Conservation (phyloP, 2,329 filamentous ascomycete species). For the Periconia sp. region DNA sequence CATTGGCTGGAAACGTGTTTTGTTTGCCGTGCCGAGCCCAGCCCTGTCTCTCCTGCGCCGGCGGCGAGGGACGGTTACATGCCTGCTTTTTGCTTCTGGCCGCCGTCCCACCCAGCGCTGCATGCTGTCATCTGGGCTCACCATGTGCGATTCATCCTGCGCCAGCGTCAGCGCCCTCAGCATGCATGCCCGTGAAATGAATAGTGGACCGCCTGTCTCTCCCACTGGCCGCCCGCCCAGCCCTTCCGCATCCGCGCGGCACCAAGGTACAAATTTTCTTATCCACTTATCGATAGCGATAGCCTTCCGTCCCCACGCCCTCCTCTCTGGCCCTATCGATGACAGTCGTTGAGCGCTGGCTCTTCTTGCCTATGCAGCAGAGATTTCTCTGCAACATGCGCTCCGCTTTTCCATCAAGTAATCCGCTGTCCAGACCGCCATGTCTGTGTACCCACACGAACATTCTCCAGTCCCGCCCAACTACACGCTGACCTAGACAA, state of each 20-base stretch:
- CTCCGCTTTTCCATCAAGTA: too few relatives aligned
- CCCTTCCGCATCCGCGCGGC: constrained; percentile 26
- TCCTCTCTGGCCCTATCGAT: neutral
- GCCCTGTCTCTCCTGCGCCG: neutral
- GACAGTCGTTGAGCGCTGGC: neutral
- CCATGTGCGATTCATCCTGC: constrained; percentile 19
- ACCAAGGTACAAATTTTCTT: constrained; percentile 31
- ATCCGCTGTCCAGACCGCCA: too few relatives aligned
- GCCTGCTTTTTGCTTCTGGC: neutral
- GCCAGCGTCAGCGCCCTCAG: constrained; percentile 16
- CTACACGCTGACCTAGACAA: too few relatives aligned
- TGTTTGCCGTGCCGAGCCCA: neutral
- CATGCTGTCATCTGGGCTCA: constrained; percentile 22
- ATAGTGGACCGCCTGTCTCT: constrained; percentile 33
- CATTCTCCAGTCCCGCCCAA: too few relatives aligned
- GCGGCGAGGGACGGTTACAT: neutral
- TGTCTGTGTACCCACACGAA: too few relatives aligned
- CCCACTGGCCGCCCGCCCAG: constrained; percentile 24
- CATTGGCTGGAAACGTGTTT: constrained; percentile 1
- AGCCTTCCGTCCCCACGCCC: neutral
- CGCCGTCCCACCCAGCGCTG: constrained; percentile 16
- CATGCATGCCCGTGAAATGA: constrained; percentile 42
- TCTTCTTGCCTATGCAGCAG: neutral
- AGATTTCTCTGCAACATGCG: neutral
- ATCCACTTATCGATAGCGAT: constrained; percentile 47